phyloP scores from a whole-genome alignment of 441 rosid species.

The Kokia cookei region DNA sequence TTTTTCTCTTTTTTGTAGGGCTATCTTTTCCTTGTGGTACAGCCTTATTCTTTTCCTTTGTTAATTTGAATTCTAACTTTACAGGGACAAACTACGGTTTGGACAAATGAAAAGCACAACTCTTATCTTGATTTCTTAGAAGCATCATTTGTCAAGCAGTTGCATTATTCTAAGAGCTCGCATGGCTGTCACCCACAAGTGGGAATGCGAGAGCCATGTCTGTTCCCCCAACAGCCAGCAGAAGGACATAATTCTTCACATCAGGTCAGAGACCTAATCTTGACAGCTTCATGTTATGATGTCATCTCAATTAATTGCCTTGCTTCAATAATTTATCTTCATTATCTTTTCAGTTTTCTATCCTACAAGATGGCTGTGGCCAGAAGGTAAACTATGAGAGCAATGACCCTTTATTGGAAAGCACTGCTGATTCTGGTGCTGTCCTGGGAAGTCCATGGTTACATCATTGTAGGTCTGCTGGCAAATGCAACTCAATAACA shows the following conservation, averaged over 20 bases:
- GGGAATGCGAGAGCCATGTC: slow-evolving; percentile 13
- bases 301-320: not conserved
- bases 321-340: slow-evolving; percentile 1
- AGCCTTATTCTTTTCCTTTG: not conserved
- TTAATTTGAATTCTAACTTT: not conserved
- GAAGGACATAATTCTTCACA: slow-evolving; percentile 19
- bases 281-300: not conserved
- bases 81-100: slow-evolving; percentile 39
- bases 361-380: slow-evolving; percentile 40
- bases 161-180: slow-evolving; percentile 36
- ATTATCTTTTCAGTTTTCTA: slow-evolving; percentile 35
- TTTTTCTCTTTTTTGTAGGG: not conserved
- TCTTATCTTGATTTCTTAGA: slow-evolving; percentile 55
- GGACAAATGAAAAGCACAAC: slow-evolving; percentile 84
- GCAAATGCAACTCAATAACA: slow-evolving; percentile 7
- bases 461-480: slow-evolving; percentile 7
- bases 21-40: slow-evolving; percentile 3
- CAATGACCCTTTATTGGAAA: slow-evolving; percentile 24
- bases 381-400: slow-evolving; percentile 29
- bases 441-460: slow-evolving; percentile 17
- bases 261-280: slow-evolving; percentile 38
- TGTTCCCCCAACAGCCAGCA: slow-evolving; percentile 15
- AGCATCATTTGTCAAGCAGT: slow-evolving; percentile 62
- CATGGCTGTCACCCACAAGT: slow-evolving; percentile 13
- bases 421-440: slow-evolving; percentile 34